Percentiles rank a stretch among this genome's conserved stretches.
Conservation (phyloP, 1,284 basidiomycete species). For the Xerocomus amazonicus region DNA sequence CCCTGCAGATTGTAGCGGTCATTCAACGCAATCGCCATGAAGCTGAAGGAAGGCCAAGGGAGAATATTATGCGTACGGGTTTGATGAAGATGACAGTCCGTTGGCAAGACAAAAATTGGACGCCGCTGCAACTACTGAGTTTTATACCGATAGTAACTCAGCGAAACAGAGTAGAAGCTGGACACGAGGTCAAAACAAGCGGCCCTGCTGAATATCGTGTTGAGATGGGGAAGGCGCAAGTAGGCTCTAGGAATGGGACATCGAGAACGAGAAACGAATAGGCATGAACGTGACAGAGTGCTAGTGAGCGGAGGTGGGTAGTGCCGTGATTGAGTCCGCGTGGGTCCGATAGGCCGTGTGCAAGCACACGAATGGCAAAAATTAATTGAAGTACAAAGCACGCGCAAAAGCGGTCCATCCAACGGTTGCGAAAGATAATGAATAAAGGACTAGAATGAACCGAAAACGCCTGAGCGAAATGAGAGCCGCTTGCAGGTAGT, state of each 20-base stretch:
- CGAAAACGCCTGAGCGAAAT: constrained; percentile 1
- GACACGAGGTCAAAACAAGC: constrained; percentile 35
- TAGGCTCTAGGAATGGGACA: constrained; percentile 11
- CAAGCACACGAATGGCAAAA: constrained; percentile 15
- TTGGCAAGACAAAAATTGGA: constrained; percentile 38
- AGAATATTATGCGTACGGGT: constrained; percentile 17
- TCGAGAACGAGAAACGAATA: not conserved
- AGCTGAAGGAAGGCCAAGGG: constrained; percentile 5
- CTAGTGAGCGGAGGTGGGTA: too few relatives aligned
- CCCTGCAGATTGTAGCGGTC: constrained; percentile 26
- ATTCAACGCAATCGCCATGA: constrained; percentile 31
- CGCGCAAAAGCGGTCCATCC: too few relatives aligned
- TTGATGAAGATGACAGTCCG: constrained; percentile 32
- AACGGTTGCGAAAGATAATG: too few relatives aligned
- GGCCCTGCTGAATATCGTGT: constrained; percentile 30
- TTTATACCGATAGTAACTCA: constrained; percentile 39
- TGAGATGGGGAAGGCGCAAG: constrained; percentile 24
- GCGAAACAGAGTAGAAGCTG: constrained; percentile 39
- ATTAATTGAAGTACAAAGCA: constrained; percentile 11
- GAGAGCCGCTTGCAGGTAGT: not conserved
- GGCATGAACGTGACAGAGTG: too few relatives aligned
- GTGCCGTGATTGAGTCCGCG: constrained; percentile 24
- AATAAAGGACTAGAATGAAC: constrained; percentile 1
- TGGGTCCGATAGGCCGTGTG: constrained; percentile 21
- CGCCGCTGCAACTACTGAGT: constrained; percentile 38